Base-by-base conservation (phyloP, 169 alveolate genomes). In the Plasmodium relictum region DNA sequence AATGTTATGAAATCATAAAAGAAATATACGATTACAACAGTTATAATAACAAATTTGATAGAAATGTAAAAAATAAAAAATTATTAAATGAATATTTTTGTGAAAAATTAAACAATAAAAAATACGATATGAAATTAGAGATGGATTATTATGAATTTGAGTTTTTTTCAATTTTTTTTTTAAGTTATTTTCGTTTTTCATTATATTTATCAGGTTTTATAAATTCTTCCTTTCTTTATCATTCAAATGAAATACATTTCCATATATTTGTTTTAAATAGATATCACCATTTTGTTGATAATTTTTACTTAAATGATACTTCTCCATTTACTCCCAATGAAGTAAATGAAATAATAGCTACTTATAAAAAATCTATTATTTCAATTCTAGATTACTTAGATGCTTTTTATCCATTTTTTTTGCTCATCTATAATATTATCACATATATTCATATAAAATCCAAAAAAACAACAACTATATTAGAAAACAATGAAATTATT, bases 91-190 rank as follows among this genome's bases (percentile, higher is more conserved):
- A 22, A 7, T 59, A 39, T 63, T 73, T 73, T 48, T 59, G 66
- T 26, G 69, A 73, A 63, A 73, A 73, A 59, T n/a, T 73, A 56
- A 39, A 41, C 20, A 26, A 48, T 18, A 73, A 73, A 22, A 44
- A 39, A 59, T 58, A 59, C 39, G 71, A 41, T 22, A 59, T 39
- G 42, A 73, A 58, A 59, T 20, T 73, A 58, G 69, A 73, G 58
- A 58, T 73, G 73, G 88, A 59, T 26, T 73, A 73, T 62, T 73
- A 73, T 37, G 88, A 73, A 58, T 61, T 73, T 31, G 88, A 73
- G n/a, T 73, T 73, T 42, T 42, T 73, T 26, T 48, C 56, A 24
- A 73, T 59, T 31, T 73, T 73, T 52, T 73, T 73, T 48, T 73
- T 73, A 14, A 73, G 73, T 9, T 73, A 73, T 18, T 73, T 73